Evolutionary conservation across 1,139 yeast species (phyloP).

Genomic region (Blastobotrys serpentis): DNA sequence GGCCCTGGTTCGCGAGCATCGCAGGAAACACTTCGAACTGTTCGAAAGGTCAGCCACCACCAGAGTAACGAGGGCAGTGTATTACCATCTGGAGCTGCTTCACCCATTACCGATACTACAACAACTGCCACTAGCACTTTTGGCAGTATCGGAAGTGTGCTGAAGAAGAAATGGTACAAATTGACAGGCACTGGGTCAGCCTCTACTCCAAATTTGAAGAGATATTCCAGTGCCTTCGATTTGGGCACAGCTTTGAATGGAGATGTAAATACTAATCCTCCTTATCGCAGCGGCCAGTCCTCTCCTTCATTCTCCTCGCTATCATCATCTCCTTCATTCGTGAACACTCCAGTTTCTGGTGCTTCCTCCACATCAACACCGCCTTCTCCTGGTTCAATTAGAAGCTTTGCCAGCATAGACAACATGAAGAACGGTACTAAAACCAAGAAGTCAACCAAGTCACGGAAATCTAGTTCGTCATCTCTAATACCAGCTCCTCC

Average conservation of each 20-base stretch:
- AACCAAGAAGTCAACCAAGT: background rate
- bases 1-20: conserved; percentile 11
- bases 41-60: background rate
- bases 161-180: conserved; percentile 22
- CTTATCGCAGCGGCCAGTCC: conserved; percentile 2
- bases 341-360: conserved; percentile 23
- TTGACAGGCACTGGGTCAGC: conserved; percentile 11
- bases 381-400: conserved; percentile 25
- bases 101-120: background rate
- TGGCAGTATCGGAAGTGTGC: conserved; percentile 8
- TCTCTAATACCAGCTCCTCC: conserved; percentile 37
- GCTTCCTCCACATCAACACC: conserved; percentile 23
- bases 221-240: conserved; percentile 18
- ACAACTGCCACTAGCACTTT: conserved; percentile 3
- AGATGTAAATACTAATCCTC: background rate
- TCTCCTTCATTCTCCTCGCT: conserved; percentile 19
- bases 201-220: conserved; percentile 17
- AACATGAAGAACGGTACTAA: background rate
- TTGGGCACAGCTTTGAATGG: background rate
- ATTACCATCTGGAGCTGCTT: background rate
- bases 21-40: conserved; percentile 15
- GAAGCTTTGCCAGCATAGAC: conserved; percentile 9
- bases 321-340: conserved; percentile 22
- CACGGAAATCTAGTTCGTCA: conserved; percentile 1
- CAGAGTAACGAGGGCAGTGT: background rate